Conservation (phyloP, 2,329 filamentous ascomycete genomes). For the Penicillium sp. region DNA sequence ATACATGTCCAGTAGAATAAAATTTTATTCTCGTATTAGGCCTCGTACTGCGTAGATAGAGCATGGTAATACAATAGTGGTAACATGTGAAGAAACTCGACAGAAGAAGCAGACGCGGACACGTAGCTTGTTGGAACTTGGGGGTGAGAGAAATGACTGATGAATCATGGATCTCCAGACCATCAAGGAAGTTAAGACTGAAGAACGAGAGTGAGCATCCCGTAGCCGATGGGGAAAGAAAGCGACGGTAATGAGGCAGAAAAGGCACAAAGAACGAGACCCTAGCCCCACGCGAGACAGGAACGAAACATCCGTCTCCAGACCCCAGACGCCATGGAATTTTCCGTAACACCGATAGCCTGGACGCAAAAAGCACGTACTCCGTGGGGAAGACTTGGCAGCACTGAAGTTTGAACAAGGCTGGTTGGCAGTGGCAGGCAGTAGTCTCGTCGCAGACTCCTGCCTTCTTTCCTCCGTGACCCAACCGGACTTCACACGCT, state of each 20-base stretch:
- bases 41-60: not conserved
- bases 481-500: no score
- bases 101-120: not conserved
- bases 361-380: not conserved
- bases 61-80: conserved; percentile 4
- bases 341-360: conserved; percentile 9
- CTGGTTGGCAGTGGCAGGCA: not conserved
- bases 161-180: not conserved
- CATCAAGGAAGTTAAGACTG: not conserved
- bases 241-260: not conserved
- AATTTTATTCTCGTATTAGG: conserved; percentile 1
- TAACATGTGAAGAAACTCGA: not conserved
- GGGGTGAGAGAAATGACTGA: not conserved
- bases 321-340: conserved; percentile 5
- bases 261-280: not conserved
- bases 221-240: conserved; percentile 3
- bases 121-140: not conserved
- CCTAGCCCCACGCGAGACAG: not conserved
- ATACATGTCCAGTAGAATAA: no score
- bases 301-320: not conserved
- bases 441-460: not conserved
- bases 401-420: not conserved
- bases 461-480: not conserved
- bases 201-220: not conserved
- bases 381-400: not conserved